Base-by-base conservation (phyloP, 345 rosid genomes). In the Eucalyptus grandis region DNA sequence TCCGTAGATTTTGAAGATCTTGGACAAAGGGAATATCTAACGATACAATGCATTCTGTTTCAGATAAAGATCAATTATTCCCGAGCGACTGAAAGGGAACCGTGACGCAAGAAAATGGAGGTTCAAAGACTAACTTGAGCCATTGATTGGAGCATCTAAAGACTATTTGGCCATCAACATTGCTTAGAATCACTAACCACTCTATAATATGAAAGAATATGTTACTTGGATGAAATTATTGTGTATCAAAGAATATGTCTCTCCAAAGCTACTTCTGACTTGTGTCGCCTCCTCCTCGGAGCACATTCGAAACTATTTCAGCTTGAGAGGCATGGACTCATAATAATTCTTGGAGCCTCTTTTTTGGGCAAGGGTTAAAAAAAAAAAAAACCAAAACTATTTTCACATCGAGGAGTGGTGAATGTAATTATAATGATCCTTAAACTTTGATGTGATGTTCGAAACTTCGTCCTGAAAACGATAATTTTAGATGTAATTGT, bases 51-150 rank as follows among this genome's bases (percentile, higher is more conserved):
- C 85, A 40, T 77, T 77, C 85, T 77, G 85, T 77, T 77, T 77
- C 85, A 77, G 85, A 40, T 77, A 43, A 44, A 77, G 47, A 77
- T 77, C 85, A 77, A 77, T 37, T 77, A 77, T 77, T 77, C 85
- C 47, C 85, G 8, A 21, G 14, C 30, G 47, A 77, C 85, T 5
- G 85, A 77, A 77, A 77, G 85, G 47, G 47, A 22, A 21, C 24
- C 47, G 30, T 77, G 85, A 77, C 85, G 85, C 85, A 77, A 40
- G 47, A 77, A 21, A 26, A 77, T 77, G 85, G 26, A 40, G 85
- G 85, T 40, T 77, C 30, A 40, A 77, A 40, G 47, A 77, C 85
- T 40, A 40, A 40, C 30, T 40, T 77, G 85, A 77, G 85, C 85
- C 85, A 11, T 5, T 40, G 85, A 77, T 77, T 77, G 85, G 27